Percentiles rank a stretch among this genome's conserved stretches.
Conservation (phyloP, 1,284 basidiomycete species). For the Pseudozyma sp. region DNA sequence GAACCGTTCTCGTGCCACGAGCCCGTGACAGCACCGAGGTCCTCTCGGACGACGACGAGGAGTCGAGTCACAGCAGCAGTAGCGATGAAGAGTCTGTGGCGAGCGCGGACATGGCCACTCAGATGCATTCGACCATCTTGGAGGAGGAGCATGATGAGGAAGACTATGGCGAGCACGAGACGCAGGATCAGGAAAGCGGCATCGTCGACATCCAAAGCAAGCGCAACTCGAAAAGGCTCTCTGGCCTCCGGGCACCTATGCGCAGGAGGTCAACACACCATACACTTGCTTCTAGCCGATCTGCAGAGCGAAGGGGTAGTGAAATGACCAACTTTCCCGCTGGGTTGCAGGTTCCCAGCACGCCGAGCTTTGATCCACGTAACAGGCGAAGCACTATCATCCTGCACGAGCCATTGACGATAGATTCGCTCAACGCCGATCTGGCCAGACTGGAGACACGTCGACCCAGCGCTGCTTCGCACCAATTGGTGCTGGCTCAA, state of each 20-base stretch:
- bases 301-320: conserved; percentile 19
- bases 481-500: conserved; percentile 23
- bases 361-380: conserved; percentile 24
- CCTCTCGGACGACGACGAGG: conserved; percentile 10
- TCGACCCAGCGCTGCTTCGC: conserved; percentile 15
- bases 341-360: conserved; percentile 7
- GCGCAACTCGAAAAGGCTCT: not conserved
- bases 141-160: conserved; percentile 25
- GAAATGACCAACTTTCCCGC: conserved; percentile 8
- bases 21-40: conserved; percentile 9
- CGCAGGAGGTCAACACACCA: not conserved
- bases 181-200: conserved; percentile 10
- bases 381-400: conserved; percentile 39
- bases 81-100: conserved; percentile 11
- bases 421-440: conserved; percentile 6
- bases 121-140: conserved; percentile 28
- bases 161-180: conserved; percentile 1
- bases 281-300: not conserved
- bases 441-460: conserved; percentile 11
- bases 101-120: conserved; percentile 1
- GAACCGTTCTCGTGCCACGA: conserved; percentile 34
- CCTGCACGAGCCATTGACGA: conserved; percentile 25
- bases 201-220: conserved; percentile 3
- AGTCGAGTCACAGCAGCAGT: conserved; percentile 11
- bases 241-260: conserved; percentile 3